phyloP scores from a whole-genome alignment of 768 basidiomycete species.

The Mycena kentingensis region DNA sequence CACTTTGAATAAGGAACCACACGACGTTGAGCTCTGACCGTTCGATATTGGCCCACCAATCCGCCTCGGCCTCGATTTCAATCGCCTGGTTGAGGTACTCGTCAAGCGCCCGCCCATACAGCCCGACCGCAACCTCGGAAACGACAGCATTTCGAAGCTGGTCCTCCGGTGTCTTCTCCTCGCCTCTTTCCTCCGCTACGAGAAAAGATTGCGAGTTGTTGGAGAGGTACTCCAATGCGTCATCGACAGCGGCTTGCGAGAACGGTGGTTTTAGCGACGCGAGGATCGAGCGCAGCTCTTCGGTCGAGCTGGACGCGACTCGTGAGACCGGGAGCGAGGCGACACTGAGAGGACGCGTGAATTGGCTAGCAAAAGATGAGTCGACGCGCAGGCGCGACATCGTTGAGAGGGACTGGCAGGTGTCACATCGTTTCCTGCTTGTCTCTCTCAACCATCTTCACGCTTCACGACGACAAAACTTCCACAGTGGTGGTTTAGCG shows the following conservation, averaged over 20 bases:
- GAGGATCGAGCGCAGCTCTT: constrained; percentile 41
- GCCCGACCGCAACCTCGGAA: constrained; percentile 50
- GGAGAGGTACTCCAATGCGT: constrained; percentile 32
- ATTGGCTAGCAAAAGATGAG: constrained; percentile 43
- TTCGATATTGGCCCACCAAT: constrained; percentile 82
- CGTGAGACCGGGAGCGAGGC: constrained; percentile 28
- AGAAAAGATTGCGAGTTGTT: constrained; percentile 13
- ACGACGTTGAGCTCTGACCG: constrained; percentile 57
- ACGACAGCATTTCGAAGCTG: constrained; percentile 47
- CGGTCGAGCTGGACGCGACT: constrained; percentile 25
- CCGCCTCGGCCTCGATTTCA: constrained; percentile 71
- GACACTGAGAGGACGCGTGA: constrained; percentile 35
- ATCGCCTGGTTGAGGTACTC: constrained; percentile 66
- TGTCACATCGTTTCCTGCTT: neutral
- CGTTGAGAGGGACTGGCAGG: neutral
- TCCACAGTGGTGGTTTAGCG: too few species aligned
- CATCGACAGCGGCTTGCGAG: constrained; percentile 29
- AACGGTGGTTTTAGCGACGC: constrained; percentile 37
- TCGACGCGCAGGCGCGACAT: constrained; percentile 17
- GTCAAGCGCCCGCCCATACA: constrained; percentile 71
- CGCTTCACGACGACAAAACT: too few species aligned
- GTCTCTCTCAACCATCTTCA: neutral
- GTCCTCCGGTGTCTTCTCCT: constrained; percentile 37
- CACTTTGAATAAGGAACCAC: constrained; percentile 80
- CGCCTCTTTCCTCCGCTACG: too few species aligned